Base-by-base conservation (phyloP, 352 stramenopile species). In the Globisporangium paddicum region DNA sequence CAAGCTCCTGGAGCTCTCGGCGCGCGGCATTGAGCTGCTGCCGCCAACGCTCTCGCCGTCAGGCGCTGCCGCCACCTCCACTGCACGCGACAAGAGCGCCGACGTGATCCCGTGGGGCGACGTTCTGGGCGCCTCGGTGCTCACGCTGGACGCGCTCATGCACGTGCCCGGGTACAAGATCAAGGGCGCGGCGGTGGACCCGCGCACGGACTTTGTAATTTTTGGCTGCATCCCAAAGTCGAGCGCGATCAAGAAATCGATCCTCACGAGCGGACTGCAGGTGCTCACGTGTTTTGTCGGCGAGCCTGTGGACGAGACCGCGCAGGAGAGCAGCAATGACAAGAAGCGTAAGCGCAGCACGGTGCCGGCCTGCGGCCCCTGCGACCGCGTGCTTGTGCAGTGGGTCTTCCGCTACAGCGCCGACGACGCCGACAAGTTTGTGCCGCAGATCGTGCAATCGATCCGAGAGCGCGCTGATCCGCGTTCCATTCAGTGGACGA, bases 351-450 rank as follows among this genome's bases (percentile, higher is more conserved):
- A 62, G 42, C 55, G 55, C 19, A 55, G 21, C 16, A 53, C 38
- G 0, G 40, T 41, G 14, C 50, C 58, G 2, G 21, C 16, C 9
- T 26, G 16, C n/a, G 41, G 40, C 14, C 37, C 25, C 50, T 52
- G 53, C 32, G 35, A 69, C 25, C 34, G 66, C 57, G 64, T 73
- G 50, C 48, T 86, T 25, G 44, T 69, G 40, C 72, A 85, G 54
- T 89, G 75, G 75, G 69, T 77, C 10, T 83, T 86, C 34, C 65
- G 68, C 13, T 85, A 67, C 44, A 55, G 57, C 2, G 74, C 64
- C 0, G 61, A 67, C 0, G 60, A 84, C 23, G 64, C 58, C 37
- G 62, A 65, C 7, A 67, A 69, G 6, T 60, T 60, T 35, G 70
- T 79, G 13, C 57, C 64, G 40, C 67, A 64, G 28, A 60, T 73